Conservation (phyloP, 1,284 basidiomycete species). For the Ustilago trichophora region DNA sequence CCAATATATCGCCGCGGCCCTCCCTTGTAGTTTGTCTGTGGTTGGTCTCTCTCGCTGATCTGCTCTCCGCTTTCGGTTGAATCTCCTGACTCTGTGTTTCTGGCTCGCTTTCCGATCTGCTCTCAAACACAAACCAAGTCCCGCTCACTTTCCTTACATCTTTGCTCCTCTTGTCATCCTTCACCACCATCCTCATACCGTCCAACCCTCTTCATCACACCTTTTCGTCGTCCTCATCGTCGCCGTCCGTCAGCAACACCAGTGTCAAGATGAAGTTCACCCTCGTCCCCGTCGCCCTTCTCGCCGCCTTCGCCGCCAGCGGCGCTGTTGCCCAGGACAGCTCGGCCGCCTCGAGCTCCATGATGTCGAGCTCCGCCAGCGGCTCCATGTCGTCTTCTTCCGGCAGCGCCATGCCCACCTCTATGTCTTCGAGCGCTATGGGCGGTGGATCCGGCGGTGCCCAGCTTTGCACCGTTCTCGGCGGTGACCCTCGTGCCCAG, state of each 20-base stretch:
- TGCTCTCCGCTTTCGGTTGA: neutral
- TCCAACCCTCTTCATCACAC: neutral
- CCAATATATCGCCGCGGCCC: too few relatives aligned
- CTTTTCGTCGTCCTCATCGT: neutral
- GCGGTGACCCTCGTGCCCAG: conserved; percentile 32
- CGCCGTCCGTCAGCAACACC: neutral
- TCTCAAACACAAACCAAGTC: neutral
- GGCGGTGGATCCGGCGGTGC: conserved; percentile 21
- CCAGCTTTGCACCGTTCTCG: conserved; percentile 51
- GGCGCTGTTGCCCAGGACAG: conserved; percentile 48
- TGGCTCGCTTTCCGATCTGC: too few relatives aligned
- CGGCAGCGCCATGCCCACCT: conserved; percentile 21
- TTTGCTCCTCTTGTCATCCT: neutral
- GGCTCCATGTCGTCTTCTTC: conserved; percentile 14
- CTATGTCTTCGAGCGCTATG: conserved; percentile 24
- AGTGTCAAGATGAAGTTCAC: conserved; percentile 56
- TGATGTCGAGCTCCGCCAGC: conserved; percentile 6
- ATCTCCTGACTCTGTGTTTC: too few relatives aligned
- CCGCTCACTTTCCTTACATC: neutral
- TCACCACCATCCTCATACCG: too few relatives aligned
- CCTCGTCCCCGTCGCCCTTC: conserved; percentile 47
- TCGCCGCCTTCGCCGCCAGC: conserved; percentile 48
- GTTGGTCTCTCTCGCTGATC: neutral
- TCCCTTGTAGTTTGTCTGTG: too few relatives aligned
- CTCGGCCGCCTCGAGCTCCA: conserved; percentile 18